Conservation (phyloP, 441 rosid genomes). For the Aquilaria agallochum region DNA sequence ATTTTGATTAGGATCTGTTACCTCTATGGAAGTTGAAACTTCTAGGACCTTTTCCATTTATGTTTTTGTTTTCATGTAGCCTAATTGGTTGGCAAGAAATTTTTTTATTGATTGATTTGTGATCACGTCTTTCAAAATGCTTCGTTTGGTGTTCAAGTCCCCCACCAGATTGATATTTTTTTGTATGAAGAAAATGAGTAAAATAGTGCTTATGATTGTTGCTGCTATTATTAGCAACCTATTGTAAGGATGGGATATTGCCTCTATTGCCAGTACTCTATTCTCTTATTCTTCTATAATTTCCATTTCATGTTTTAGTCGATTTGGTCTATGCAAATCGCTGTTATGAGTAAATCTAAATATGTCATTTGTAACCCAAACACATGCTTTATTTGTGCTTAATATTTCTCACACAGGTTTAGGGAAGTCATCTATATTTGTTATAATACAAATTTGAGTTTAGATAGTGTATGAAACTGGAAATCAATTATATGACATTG, state of each 20-base stretch:
- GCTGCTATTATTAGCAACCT: constrained; percentile 93
- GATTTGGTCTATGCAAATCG: no score
- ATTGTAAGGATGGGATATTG: constrained; percentile 99
- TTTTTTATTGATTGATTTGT: constrained; percentile 22
- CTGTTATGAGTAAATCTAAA: no score
- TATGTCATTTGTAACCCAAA: no score
- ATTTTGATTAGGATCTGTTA: constrained; percentile 15
- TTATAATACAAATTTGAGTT: not conserved
- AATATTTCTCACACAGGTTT: not conserved
- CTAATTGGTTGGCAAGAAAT: constrained; percentile 7
- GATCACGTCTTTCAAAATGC: constrained; percentile 19
- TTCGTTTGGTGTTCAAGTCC: constrained; percentile 21
- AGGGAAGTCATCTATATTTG: constrained; percentile 1
- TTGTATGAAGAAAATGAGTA: constrained; percentile 52
- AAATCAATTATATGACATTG: no score
- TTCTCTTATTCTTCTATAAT: not conserved
- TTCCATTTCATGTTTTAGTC: no score
- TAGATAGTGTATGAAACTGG: no score
- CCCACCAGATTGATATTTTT: constrained; percentile 18
- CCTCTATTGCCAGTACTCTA: constrained; percentile 86
- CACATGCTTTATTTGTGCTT: no score
- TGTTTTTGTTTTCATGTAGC: constrained; percentile 15
- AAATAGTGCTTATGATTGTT: constrained; percentile 86
- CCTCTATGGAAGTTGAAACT: constrained; percentile 1
- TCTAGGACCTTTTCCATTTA: constrained; percentile 4